phyloP scores from a whole-genome alignment of 2,329 filamentous ascomycete species.

The Arthroderma uncinatum region DNA sequence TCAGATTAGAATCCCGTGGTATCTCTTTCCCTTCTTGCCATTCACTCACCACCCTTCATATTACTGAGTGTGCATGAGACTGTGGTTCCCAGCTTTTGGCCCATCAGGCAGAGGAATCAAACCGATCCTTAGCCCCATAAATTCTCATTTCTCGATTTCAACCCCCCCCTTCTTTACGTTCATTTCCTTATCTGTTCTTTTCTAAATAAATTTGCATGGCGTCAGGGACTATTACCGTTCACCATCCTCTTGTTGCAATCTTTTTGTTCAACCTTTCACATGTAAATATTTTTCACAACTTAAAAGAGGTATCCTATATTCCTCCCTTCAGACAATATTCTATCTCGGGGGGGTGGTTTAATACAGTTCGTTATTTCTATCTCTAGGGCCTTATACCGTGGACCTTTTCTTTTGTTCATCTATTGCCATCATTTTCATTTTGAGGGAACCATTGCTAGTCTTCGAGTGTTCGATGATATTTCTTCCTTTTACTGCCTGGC shows the following conservation, averaged over 20 bases:
- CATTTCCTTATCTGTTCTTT: not conserved
- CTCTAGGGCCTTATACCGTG: not conserved
- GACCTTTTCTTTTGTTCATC: not conserved
- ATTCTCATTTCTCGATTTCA: not conserved
- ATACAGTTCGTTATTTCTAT: not conserved
- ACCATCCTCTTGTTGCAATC: not conserved
- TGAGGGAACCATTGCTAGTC: not conserved
- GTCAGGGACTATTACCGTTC: not conserved
- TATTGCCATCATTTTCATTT: not conserved
- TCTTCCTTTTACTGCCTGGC: not conserved
- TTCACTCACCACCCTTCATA: not conserved
- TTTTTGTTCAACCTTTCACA: not conserved
- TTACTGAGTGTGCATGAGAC: not conserved
- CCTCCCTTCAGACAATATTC: not conserved
- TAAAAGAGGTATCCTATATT: not conserved
- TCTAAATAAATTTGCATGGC: constrained; percentile 2
- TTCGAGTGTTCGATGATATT: not conserved
- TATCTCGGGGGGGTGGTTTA: not conserved
- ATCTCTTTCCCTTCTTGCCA: not conserved
- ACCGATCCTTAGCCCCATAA: not conserved
- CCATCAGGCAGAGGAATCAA: not conserved
- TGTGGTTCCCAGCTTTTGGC: not conserved
- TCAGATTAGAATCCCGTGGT: not conserved
- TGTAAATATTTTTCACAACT: constrained; percentile 1
- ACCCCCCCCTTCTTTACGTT: not conserved